Percentiles rank a stretch among this genome's conserved stretches.
Conservation (phyloP, 2,329 filamentous ascomycete species). For the Graphilbum fragrans region DNA sequence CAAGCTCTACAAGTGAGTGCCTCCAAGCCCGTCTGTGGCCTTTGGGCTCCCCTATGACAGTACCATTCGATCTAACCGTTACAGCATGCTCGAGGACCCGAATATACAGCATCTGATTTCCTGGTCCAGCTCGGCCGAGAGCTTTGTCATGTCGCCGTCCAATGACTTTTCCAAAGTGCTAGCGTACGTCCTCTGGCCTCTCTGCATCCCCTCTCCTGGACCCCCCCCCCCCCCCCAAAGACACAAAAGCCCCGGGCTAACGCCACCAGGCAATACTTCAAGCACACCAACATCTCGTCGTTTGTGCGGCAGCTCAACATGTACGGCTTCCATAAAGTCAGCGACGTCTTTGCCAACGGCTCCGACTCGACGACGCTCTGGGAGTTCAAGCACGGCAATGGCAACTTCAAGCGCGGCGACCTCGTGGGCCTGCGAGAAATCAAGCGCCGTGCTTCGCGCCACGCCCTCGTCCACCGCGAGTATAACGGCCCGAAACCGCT, state of each 20-base stretch:
- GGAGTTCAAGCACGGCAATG: constrained; percentile 98
- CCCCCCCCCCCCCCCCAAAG: no score
- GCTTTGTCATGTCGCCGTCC: constrained; percentile 97
- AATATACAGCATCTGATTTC: constrained; percentile 92
- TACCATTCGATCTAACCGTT: neutral
- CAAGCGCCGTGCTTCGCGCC: constrained; percentile 84
- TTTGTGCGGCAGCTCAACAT: constrained; percentile 98
- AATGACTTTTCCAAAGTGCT: constrained; percentile 97
- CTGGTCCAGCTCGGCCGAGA: constrained; percentile 87
- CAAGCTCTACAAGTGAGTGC: constrained; percentile 96
- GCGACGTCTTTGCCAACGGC: constrained; percentile 94
- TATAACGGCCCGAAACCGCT: constrained; percentile 69
- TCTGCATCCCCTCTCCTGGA: constrained; percentile 9
- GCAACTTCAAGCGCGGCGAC: constrained; percentile 93
- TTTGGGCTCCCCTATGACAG: neutral
- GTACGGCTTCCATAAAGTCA: constrained; percentile 99
- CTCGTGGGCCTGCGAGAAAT: constrained; percentile 86
- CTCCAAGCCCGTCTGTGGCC: neutral
- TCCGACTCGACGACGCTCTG: constrained; percentile 88
- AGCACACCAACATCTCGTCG: constrained; percentile 97
- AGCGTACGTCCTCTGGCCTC: constrained; percentile 53
- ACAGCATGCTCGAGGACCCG: constrained; percentile 90
- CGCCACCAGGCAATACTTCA: constrained; percentile 77
- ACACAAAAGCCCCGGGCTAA: no score
- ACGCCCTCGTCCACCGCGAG: constrained; percentile 86